Percentiles rank a stretch among this genome's conserved stretches.
Conservation (phyloP, 208 protist species). For the Naegleria fowleri region DNA sequence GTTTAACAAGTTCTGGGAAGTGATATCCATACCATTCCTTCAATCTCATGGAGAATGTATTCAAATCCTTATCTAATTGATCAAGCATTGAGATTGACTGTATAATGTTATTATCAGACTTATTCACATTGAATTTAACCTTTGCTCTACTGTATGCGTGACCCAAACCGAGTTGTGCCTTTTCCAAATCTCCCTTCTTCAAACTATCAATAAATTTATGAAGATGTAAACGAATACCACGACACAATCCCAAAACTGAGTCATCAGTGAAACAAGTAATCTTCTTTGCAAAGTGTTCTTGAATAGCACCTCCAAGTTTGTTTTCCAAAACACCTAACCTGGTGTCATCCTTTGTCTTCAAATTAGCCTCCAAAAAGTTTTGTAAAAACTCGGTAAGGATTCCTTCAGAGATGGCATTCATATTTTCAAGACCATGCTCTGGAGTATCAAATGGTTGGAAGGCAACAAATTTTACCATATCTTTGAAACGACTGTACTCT, state of each 20-base stretch:
- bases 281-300: constrained; percentile 74
- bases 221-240: constrained; percentile 92
- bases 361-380: constrained; percentile 86
- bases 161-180: constrained; percentile 95
- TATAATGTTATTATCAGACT: constrained; percentile 98
- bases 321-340: constrained; percentile 88
- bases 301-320: constrained; percentile 88
- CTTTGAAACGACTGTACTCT: constrained; percentile 83
- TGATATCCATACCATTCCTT: constrained; percentile 99
- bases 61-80: constrained; percentile 99
- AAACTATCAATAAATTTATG: constrained; percentile 82
- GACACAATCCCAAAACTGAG: constrained; percentile 65
- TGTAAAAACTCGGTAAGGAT: constrained; percentile 72
- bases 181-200: constrained; percentile 83
- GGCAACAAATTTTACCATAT: constrained; percentile 86
- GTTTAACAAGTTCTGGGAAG: constrained; percentile 97
- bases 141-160: constrained; percentile 96
- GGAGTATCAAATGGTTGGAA: constrained; percentile 92
- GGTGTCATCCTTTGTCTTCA: constrained; percentile 65
- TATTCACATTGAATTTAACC: constrained; percentile 98
- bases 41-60: constrained; percentile 97
- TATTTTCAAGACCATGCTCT: constrained; percentile 95
- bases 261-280: constrained; percentile 63
- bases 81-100: constrained; percentile 94
- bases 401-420: constrained; percentile 92